These are phyloP conservation scores for Mediolabrus comicus DNA, from an alignment of 108 stramenopile genomes.

Conservation along the genomic window DNA sequence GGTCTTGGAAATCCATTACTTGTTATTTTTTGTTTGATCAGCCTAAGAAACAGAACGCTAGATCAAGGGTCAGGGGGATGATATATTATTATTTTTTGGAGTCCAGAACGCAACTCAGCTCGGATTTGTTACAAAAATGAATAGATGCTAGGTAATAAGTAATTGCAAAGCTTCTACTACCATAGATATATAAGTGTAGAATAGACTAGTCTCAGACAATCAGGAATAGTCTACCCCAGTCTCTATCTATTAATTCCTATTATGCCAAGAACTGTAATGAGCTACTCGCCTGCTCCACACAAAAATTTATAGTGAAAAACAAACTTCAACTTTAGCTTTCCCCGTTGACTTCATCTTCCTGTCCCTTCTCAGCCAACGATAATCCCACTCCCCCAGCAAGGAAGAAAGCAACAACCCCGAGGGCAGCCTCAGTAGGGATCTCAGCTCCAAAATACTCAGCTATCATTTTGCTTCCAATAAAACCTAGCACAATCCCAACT, in stretches of 20 bases:
- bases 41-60: background rate
- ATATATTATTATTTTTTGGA: too few species aligned
- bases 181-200: too few species aligned
- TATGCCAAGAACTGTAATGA: too few species aligned
- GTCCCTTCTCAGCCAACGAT: slow-evolving; percentile 50
- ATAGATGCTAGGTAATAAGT: too few species aligned
- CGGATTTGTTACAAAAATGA: too few species aligned
- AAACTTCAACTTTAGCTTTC: background rate
- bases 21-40: background rate
- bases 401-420: slow-evolving; percentile 71
- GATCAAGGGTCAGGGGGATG: background rate
- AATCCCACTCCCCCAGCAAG: slow-evolving; percentile 68
- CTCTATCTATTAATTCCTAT: too few species aligned
- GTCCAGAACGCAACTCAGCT: too few species aligned
- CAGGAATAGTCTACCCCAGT: too few species aligned
- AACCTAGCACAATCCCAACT: slow-evolving; percentile 90
- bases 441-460: slow-evolving; percentile 79
- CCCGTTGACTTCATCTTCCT: slow-evolving; percentile 24
- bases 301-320: too few species aligned
- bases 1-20: background rate
- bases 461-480: slow-evolving; percentile 92
- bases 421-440: slow-evolving; percentile 68
- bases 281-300: too few species aligned
- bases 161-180: too few species aligned
- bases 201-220: too few species aligned